phyloP scores from a whole-genome alignment of 2,329 filamentous ascomycete genomes.

The Calycina marina region DNA sequence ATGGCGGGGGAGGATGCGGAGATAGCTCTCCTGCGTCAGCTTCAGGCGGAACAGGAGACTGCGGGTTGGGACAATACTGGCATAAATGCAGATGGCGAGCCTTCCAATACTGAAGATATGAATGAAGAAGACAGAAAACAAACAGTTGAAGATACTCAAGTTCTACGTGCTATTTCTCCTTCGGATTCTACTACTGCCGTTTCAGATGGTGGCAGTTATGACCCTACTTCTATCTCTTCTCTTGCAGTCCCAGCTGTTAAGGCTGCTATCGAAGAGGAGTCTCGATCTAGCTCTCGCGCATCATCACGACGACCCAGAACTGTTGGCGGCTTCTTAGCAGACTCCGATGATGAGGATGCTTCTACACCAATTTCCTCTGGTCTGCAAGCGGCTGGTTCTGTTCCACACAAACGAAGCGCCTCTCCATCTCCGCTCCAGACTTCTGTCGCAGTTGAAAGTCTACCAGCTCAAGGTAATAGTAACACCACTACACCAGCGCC shows the following conservation, averaged over 20 bases:
- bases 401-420: slow-evolving; percentile 16
- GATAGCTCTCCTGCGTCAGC: slow-evolving; percentile 24
- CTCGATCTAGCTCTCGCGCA: slow-evolving; percentile 21
- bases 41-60: slow-evolving; percentile 23
- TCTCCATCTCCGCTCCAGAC: slow-evolving; percentile 20
- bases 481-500: slow-evolving; percentile 11
- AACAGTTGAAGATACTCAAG: slow-evolving; percentile 24
- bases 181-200: slow-evolving; percentile 18
- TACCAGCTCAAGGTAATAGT: slow-evolving; percentile 18
- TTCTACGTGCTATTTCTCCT: slow-evolving; percentile 24
- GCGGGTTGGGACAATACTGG: slow-evolving; percentile 19
- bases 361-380: slow-evolving; percentile 12
- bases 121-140: slow-evolving; percentile 23
- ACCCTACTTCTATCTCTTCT: slow-evolving; percentile 21
- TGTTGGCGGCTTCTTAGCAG: slow-evolving; percentile 23
- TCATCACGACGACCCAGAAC: slow-evolving; percentile 22
- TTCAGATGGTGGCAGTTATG: slow-evolving; percentile 22
- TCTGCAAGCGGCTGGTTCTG: slow-evolving; percentile 16
- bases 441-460: slow-evolving; percentile 16
- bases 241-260: slow-evolving; percentile 14
- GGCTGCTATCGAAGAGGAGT: slow-evolving; percentile 16
- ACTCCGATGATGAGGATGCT: slow-evolving; percentile 23
- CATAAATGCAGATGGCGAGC: slow-evolving; percentile 17
- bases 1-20: slow-evolving; percentile 22
- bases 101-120: slow-evolving; percentile 24